These are phyloP conservation scores for Fusarium mangiferae DNA, from an alignment of 2,329 filamentous ascomycete genomes.

Conservation along the genomic window DNA sequence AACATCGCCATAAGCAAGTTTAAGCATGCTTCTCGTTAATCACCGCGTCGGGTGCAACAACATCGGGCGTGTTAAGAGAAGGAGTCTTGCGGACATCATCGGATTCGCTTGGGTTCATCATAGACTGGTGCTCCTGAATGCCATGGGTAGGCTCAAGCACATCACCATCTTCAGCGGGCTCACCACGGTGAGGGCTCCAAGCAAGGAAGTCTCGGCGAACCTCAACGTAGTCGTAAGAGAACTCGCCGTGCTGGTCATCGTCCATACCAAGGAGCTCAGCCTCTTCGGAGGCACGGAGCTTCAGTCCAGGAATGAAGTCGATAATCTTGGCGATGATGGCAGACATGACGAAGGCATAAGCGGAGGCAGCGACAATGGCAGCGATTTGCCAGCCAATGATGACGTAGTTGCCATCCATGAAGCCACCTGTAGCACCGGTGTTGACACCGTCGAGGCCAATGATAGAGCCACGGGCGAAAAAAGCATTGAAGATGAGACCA, in stretches of 20 bases:
- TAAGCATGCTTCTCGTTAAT: conserved; percentile 29
- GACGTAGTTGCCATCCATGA: conserved; percentile 78
- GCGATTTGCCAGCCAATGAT: conserved; percentile 84
- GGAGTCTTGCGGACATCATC: conserved; percentile 41
- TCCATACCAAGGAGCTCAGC: conserved; percentile 90
- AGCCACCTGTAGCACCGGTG: conserved; percentile 73
- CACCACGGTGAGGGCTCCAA: conserved; percentile 80
- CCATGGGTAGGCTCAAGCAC: conserved; percentile 75
- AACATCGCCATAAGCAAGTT: background rate
- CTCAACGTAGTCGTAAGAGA: conserved; percentile 91
- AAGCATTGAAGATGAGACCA: conserved; percentile 76
- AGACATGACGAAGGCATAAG: conserved; percentile 79
- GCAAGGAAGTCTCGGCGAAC: conserved; percentile 88
- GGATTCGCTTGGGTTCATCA: conserved; percentile 49
- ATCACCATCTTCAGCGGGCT: conserved; percentile 68
- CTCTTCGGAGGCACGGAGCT: conserved; percentile 82
- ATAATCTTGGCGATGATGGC: conserved; percentile 79
- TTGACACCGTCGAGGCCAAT: conserved; percentile 83
- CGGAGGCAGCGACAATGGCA: conserved; percentile 73
- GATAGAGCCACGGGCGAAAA: conserved; percentile 76
- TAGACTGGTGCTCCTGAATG: conserved; percentile 70
- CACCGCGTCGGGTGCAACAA: conserved; percentile 12
- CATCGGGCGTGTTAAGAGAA: conserved; percentile 31
- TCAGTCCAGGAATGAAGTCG: conserved; percentile 79
- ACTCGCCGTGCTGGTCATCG: conserved; percentile 89